phyloP scores from a whole-genome alignment of 2,329 filamentous ascomycete species.

The Didymella sp. region DNA sequence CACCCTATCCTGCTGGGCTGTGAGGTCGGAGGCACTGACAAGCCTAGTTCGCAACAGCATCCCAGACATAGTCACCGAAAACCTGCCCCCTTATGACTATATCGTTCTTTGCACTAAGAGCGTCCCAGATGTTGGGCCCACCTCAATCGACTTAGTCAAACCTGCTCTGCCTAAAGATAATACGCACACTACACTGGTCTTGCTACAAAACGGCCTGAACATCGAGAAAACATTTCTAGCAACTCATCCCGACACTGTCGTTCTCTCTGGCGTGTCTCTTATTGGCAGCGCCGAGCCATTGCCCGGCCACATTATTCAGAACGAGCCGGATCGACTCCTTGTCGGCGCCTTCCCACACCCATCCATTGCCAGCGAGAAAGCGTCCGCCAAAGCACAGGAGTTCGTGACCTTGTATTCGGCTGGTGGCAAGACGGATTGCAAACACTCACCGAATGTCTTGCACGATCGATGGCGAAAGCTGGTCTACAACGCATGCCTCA shows the following conservation, averaged over 20 bases:
- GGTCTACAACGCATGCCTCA: conserved; percentile 60
- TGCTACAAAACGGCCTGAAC: conserved; percentile 70
- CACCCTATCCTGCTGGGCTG: background rate
- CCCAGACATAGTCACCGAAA: conserved; percentile 53
- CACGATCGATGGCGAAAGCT: conserved; percentile 60
- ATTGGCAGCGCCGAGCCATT: conserved; percentile 60
- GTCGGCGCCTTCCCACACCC: conserved; percentile 60
- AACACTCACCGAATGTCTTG: conserved; percentile 54
- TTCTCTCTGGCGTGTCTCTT: conserved; percentile 62
- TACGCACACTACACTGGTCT: conserved; percentile 60
- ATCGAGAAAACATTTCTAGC: conserved; percentile 63
- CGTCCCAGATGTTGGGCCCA: conserved; percentile 61
- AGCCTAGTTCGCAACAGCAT: conserved; percentile 57
- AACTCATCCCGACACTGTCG: conserved; percentile 59
- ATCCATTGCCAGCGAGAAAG: conserved; percentile 30
- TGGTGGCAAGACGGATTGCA: conserved; percentile 54
- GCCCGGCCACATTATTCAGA: conserved; percentile 60
- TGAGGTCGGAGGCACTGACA: background rate
- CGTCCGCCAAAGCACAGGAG: conserved; percentile 45
- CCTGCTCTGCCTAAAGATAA: conserved; percentile 59
- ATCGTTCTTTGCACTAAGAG: conserved; percentile 67
- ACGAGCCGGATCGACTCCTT: conserved; percentile 59
- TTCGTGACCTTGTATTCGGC: conserved; percentile 60
- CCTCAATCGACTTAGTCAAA: conserved; percentile 57
- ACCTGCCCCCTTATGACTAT: conserved; percentile 58